Evolutionary conservation across 306 rosid species (phyloP), one percentile per base, ranked within the genome.

Genomic region (Sphenostylis stenocarpa): DNA sequence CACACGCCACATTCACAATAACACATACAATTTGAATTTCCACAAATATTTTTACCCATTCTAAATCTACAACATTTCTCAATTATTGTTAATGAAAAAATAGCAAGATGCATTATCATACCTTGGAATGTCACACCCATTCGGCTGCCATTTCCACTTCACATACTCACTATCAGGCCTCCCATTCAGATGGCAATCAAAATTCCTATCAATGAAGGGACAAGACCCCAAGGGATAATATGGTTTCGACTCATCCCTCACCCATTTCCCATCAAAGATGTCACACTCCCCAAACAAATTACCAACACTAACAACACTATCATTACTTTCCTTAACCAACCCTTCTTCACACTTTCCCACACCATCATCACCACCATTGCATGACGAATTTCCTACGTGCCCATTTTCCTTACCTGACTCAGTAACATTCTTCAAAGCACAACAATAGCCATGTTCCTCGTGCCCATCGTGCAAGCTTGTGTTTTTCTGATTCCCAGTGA

Each of bases 61-160:
- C 62, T 24, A 7, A 47, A 29, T 41, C 56, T 55, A 26, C 9
- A 29, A 73, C 24, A 15, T 31, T 48, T 52, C 39, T 29, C 48
- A 53, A 45, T 11, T 31, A 36, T 15, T 31, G 11, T 34, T 12
- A 21, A 21, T 19, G 6, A 47, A 38, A 33, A 57, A 81, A 65
- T 6, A 76, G 15, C 5, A 76, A 41, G 13, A 64, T 63, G 24
- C 28, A 51, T 6, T n/a, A 51, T 6, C 81, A 78, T 85, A 95
- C 99, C 96, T 90, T 65, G 97, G 99, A 63, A 95, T 86, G 55
- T 88, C 82, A 78, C 99, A 95, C 28, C 82, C 88, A 75, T 87
- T 83, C 19, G 99, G 99, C 86, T 88, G 90, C 99, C 97, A 95
- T 86, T 60, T 95, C 99, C 99, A 95, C 67, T 88, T 92, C 17